phyloP scores from a whole-genome alignment of 192 early-diverging fungal species.

The Coemansia aciculifera region DNA sequence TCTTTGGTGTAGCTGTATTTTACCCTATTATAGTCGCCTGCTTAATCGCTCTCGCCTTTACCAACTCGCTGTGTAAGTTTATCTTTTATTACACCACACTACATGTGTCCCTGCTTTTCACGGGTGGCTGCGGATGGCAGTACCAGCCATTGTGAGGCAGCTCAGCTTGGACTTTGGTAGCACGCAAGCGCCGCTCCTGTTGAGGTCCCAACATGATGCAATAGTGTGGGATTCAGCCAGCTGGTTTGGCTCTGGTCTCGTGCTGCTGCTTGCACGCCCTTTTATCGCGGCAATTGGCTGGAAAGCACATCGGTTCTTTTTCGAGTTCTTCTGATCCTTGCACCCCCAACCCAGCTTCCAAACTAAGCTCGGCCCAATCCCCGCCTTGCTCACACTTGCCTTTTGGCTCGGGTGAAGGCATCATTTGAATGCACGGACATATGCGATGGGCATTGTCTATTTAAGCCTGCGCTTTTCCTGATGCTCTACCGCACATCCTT shows the following conservation, averaged over 20 bases:
- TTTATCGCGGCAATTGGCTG: not conserved
- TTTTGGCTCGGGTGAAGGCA: conserved; percentile 6
- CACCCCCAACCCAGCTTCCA: conserved; percentile 3
- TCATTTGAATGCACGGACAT: not conserved
- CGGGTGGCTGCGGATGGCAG: conserved; percentile 1
- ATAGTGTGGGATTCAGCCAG: conserved; percentile 2
- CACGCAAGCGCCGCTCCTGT: not conserved
- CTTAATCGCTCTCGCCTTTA: not conserved
- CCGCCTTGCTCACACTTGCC: not conserved
- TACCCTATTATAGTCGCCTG: not conserved
- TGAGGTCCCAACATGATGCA: not conserved
- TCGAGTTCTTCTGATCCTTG: not conserved
- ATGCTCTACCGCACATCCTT: conserved; percentile 1
- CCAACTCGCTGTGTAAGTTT: not conserved
- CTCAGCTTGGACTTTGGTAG: not conserved
- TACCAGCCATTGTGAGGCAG: conserved; percentile 1
- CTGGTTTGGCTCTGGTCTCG: conserved; percentile 8
- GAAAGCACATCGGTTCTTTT: not conserved
- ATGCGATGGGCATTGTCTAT: conserved; percentile 2
- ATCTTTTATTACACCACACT: not conserved
- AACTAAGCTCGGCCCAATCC: conserved; percentile 4
- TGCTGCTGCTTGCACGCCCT: not conserved
- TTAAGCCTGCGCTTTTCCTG: not conserved
- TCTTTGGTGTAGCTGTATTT: not conserved
- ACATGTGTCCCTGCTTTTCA: not conserved